Base-by-base conservation (phyloP, 179 eudicot genomes). In the Sideroxylon spinosum region DNA sequence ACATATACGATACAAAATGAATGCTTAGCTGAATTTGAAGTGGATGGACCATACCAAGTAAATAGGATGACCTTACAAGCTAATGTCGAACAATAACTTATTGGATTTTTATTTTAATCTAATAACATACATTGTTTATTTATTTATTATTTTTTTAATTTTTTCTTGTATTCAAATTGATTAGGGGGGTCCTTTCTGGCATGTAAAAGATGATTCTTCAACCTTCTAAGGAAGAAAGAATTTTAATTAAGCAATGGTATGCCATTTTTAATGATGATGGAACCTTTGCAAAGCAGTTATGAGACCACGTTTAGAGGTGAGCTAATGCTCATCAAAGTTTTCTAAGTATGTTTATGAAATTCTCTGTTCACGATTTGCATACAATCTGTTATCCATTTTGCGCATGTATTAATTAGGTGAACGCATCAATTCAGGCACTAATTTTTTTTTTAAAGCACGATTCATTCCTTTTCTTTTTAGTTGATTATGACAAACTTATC, bases 251-350 rank as follows among this genome's bases (percentile, higher is more conserved):
- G 88, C 93, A 95, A 89, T 89, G 99, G 25, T 95, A 95, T 86
- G 99, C 98, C 78, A 98, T 95, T 78, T 95, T 93, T 76, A 95
- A 95, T 83, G 99, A 95, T 73, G 99, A 95, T 78, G 99, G 99
- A 60, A 95, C 98, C 76, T 91, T 95, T 73, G 98, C 99, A 65
- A 97, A 95, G 88, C 96, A 97, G 99, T 83, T 95, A 93, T 77
- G 98, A 95, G 86, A 95, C 93, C 87, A 93, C 93, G 86, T 93
- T 97, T 49, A 91, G 99, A 87, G 99, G 99, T 84, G 99, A 95
- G 89, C 97, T 95, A 84, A 95, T 91, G 95, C 99, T 95, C 88
- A 95, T 95, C 87, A 95, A 95, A 87, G 98, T 93, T 82, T 95
- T 93, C 84, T 98, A 95, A 97, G 99, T 93, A 90, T 53, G 32